A percentile compares a stretch with the other conserved stretches of the same genome.
These are phyloP conservation scores for Hymenochaete sp. DNA, from an alignment of 1,284 basidiomycete genomes.

Conservation along the genomic window DNA sequence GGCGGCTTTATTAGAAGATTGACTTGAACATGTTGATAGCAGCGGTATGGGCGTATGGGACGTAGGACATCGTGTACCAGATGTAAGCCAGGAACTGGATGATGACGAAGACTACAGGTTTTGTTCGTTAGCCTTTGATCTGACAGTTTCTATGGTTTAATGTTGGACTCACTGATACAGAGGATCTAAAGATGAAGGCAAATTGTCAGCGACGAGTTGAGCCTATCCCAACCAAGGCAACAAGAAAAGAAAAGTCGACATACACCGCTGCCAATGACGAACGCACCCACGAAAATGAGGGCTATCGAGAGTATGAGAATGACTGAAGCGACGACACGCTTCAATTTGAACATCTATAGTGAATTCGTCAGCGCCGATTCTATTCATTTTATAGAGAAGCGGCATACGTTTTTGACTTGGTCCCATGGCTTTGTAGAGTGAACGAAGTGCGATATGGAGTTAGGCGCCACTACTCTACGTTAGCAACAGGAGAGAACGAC, in stretches of 20 bases:
- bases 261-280: constrained; percentile 61
- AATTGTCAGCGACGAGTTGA: constrained; percentile 1
- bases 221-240: constrained; percentile 30
- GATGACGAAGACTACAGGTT: constrained; percentile 69
- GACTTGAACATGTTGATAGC: too few relatives aligned
- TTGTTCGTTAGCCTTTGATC: not conserved
- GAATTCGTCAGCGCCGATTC: constrained; percentile 14
- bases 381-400: not conserved
- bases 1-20: too few relatives aligned
- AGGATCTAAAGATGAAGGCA: constrained; percentile 28
- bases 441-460: not conserved
- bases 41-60: constrained; percentile 77
- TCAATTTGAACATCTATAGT: constrained; percentile 84
- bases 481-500: constrained; percentile 23
- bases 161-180: constrained; percentile 37
- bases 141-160: constrained; percentile 14
- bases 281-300: constrained; percentile 76
- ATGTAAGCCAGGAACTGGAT: constrained; percentile 79
- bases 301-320: constrained; percentile 71
- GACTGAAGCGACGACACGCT: constrained; percentile 78
- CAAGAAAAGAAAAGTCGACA: constrained; percentile 27
- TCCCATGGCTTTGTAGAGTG: constrained; percentile 50
- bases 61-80: constrained; percentile 79
- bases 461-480: constrained; percentile 4
- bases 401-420: constrained; percentile 67